A percentile compares a stretch with the other conserved stretches of the same genome.
These are phyloP conservation scores for Eimeria necatrix DNA, from an alignment of 169 alveolate genomes.

Conservation along the genomic window DNA sequence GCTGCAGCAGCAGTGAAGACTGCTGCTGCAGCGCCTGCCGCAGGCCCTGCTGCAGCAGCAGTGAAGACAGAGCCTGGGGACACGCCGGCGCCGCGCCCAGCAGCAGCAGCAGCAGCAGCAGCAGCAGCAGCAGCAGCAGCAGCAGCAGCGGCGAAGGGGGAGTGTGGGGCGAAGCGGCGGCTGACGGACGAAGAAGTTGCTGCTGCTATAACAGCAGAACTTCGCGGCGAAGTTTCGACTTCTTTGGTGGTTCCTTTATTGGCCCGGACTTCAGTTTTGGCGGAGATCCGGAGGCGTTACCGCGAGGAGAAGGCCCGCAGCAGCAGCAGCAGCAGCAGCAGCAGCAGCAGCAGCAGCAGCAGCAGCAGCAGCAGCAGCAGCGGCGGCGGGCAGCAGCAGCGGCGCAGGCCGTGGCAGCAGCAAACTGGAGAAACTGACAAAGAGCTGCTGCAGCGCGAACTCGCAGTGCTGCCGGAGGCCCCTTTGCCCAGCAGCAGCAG, in stretches of 20 bases:
- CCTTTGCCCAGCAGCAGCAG: constrained; percentile 54
- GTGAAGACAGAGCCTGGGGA: constrained; percentile 11
- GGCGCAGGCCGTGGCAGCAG: not conserved
- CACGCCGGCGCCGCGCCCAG: not conserved
- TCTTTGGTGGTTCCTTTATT: not conserved
- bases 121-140: not conserved
- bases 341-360: constrained; percentile 28
- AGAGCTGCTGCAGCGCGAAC: constrained; percentile 66
- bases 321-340: not conserved
- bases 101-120: constrained; percentile 25
- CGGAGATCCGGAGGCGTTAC: constrained; percentile 27
- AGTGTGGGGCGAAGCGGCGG: not conserved
- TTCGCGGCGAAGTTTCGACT: not conserved
- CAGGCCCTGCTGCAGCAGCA: not conserved
- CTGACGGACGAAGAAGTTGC: constrained; percentile 21
- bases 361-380: constrained; percentile 18
- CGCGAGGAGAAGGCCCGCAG: not conserved
- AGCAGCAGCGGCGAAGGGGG: not conserved
- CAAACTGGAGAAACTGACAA: constrained; percentile 43
- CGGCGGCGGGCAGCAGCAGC: not conserved
- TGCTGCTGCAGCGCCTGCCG: not conserved
- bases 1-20: not conserved
- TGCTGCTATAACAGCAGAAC: not conserved
- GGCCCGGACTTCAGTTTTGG: constrained; percentile 40
- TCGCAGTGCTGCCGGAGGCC: constrained; percentile 71